These are phyloP conservation scores for Exophiala lecanii-corni DNA, from an alignment of 2,329 filamentous ascomycete genomes.

Conservation along the genomic window DNA sequence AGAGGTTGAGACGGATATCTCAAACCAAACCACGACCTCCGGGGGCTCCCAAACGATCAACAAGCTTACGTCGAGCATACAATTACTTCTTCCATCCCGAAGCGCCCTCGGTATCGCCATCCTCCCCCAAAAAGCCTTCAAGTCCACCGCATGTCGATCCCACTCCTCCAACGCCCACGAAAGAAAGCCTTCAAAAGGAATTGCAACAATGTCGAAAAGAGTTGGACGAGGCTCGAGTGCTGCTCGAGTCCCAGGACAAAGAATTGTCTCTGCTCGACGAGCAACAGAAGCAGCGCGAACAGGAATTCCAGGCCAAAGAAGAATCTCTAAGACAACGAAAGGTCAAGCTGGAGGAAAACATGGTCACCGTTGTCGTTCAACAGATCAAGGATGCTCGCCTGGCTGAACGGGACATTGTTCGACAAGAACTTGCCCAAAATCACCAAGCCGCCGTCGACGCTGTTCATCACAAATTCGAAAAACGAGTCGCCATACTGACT, in stretches of 20 bases:
- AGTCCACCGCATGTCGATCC: constrained; percentile 4
- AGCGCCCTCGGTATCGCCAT: not conserved
- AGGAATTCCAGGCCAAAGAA: constrained; percentile 21
- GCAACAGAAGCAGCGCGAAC: constrained; percentile 30
- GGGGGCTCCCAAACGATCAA: constrained; percentile 15
- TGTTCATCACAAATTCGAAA: constrained; percentile 22
- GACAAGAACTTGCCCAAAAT: constrained; percentile 14
- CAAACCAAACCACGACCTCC: constrained; percentile 15
- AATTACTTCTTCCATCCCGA: constrained; percentile 22
- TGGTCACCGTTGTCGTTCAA: constrained; percentile 21
- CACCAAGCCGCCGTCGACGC: constrained; percentile 13
- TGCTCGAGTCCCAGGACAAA: constrained; percentile 19
- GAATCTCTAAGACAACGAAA: constrained; percentile 16
- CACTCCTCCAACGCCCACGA: constrained; percentile 2
- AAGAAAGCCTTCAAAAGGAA: constrained; percentile 15
- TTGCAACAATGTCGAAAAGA: constrained; percentile 23
- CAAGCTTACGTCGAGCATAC: constrained; percentile 20
- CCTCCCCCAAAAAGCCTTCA: constrained; percentile 4
- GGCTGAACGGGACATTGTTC: constrained; percentile 18
- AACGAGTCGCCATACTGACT: constrained; percentile 20
- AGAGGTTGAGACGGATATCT: constrained; percentile 17
- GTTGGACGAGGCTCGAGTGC: constrained; percentile 17
- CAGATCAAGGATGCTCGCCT: constrained; percentile 23
- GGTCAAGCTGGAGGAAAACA: constrained; percentile 21
- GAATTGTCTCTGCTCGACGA: constrained; percentile 19